Percentiles rank a stretch among this genome's conserved stretches.
These are phyloP conservation scores for Suillus spraguei DNA, from an alignment of 768 basidiomycete genomes.

Conservation along the genomic window DNA sequence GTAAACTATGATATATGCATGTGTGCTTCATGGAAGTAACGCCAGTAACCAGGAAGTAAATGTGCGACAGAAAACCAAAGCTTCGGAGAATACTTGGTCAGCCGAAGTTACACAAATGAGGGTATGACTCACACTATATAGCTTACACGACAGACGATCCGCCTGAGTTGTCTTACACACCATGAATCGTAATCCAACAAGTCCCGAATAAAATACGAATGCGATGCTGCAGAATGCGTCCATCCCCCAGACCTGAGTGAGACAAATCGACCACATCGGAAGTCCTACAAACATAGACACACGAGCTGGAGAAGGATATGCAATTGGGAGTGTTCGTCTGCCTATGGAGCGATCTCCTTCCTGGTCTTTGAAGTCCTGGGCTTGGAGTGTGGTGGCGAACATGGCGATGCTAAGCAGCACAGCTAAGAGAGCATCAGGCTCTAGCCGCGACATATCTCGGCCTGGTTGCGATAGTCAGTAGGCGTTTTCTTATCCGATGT, in stretches of 20 bases:
- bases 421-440: conserved; percentile 30
- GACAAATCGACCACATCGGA: conserved; percentile 33
- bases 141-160: conserved; percentile 30
- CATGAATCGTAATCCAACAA: conserved; percentile 31
- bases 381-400: conserved; percentile 39
- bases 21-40: conserved; percentile 23
- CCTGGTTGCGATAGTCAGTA: conserved; percentile 23
- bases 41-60: conserved; percentile 34
- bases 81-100: conserved; percentile 15
- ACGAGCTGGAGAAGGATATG: conserved; percentile 36
- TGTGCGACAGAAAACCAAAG: conserved; percentile 36
- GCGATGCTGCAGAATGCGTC: conserved; percentile 28
- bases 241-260: conserved; percentile 29
- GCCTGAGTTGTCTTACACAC: conserved; percentile 23
- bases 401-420: conserved; percentile 33
- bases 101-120: neutral
- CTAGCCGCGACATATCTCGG: conserved; percentile 24
- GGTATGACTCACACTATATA: conserved; percentile 31
- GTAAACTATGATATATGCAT: neutral
- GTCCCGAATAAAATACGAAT: conserved; percentile 27
- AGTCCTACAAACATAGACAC: conserved; percentile 28
- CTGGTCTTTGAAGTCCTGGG: conserved; percentile 42
- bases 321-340: conserved; percentile 46
- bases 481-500: neutral
- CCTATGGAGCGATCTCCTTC: conserved; percentile 43